Evolutionary conservation across 2,329 filamentous ascomycete genomes (phyloP).

Genomic region (Coniella lustricola): DNA sequence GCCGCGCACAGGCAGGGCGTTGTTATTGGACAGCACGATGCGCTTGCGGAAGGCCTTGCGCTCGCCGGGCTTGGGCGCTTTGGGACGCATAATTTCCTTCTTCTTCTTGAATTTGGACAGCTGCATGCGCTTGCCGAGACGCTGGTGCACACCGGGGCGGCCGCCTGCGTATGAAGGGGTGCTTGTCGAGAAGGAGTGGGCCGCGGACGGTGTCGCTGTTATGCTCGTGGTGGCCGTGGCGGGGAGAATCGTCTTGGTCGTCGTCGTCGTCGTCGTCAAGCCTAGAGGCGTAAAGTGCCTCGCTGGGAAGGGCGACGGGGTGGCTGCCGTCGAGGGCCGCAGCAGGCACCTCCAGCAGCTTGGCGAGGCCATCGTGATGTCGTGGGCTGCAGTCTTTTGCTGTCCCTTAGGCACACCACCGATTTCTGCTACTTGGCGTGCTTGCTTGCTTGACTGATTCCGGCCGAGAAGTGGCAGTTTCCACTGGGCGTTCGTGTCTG

Average conservation of each 20-base stretch:
- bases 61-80: conserved; percentile 66
- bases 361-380: conserved; percentile 43
- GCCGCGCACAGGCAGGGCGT: conserved; percentile 70
- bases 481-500: neutral
- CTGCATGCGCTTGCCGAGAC: conserved; percentile 36
- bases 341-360: conserved; percentile 54
- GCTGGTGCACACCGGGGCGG: conserved; percentile 21
- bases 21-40: conserved; percentile 89
- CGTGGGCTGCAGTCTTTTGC: conserved; percentile 11
- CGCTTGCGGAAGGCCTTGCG: conserved; percentile 81
- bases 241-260: conserved; percentile 21
- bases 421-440: neutral
- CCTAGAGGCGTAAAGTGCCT: conserved; percentile 20
- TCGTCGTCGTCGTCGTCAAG: conserved; percentile 22
- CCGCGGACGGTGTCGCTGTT: conserved; percentile 38
- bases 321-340: conserved; percentile 32
- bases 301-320: conserved; percentile 18
- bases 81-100: conserved; percentile 36
- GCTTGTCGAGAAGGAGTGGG: conserved; percentile 35
- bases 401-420: neutral
- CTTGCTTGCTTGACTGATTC: neutral
- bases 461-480: neutral
- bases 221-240: conserved; percentile 28
- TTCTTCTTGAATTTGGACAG: conserved; percentile 38
- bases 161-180: conserved; percentile 18